Evolutionary conservation across 495 filamentous ascomycete species (phyloP).

Genomic region (Penicillium maclennaniae): DNA sequence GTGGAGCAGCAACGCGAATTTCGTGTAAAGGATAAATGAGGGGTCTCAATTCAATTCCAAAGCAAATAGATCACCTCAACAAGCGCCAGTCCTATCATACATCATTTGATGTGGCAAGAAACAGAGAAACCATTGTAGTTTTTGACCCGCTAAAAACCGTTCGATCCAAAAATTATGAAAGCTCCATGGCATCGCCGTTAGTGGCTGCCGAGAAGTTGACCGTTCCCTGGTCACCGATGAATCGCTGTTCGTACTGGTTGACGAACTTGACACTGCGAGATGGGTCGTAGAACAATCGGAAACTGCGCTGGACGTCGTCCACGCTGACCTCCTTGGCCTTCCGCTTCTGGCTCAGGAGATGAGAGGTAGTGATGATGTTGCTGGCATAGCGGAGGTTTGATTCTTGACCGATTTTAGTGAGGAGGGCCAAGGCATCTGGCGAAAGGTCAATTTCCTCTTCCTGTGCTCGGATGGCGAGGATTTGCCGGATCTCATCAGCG

Average conservation of each 20-base stretch:
- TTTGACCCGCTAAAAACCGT: conserved; percentile 16
- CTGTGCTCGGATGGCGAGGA: conserved; percentile 83
- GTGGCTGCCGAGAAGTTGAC: conserved; percentile 68
- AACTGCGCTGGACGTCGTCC: conserved; percentile 89
- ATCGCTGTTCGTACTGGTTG: conserved; percentile 80
- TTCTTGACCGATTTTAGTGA: conserved; percentile 94
- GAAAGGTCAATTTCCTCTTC: conserved; percentile 94
- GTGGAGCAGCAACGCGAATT: conserved; percentile 62
- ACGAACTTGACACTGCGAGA: conserved; percentile 86
- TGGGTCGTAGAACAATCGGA: conserved; percentile 88
- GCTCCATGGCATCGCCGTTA: conserved; percentile 81
- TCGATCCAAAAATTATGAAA: conserved; percentile 48
- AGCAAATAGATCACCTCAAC: conserved; percentile 26
- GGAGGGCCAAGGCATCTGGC: conserved; percentile 79
- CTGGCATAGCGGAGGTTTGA: conserved; percentile 88
- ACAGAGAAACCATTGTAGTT: conserved; percentile 24
- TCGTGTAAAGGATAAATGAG: conserved; percentile 46
- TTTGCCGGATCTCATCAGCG: conserved; percentile 81
- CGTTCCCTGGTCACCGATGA: conserved; percentile 80
- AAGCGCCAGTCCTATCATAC: conserved; percentile 49
- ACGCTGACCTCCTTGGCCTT: conserved; percentile 75
- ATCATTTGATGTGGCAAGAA: conserved; percentile 36
- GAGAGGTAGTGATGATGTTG: conserved; percentile 91
- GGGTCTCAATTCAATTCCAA: conserved; percentile 23
- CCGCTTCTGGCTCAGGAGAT: conserved; percentile 76